These are phyloP conservation scores for Vanilla planifolia DNA, from an alignment of 106 monocot genomes.

Conservation along the genomic window DNA sequence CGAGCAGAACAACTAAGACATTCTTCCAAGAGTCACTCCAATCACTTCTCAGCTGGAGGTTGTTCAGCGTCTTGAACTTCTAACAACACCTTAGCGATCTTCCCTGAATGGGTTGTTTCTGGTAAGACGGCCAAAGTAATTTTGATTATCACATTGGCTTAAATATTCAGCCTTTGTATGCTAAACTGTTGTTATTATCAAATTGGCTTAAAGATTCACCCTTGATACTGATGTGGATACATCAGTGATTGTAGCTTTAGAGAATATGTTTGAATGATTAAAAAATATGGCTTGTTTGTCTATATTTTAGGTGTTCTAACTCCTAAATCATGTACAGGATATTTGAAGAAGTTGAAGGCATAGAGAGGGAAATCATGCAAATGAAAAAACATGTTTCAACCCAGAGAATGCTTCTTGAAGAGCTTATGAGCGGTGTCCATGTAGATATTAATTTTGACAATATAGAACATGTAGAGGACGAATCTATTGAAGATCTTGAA, in stretches of 20 bases:
- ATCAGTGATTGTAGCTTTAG: background rate
- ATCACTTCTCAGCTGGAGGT: too few relatives aligned
- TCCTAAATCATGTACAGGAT: conserved; percentile 25
- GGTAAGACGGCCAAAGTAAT: too few relatives aligned
- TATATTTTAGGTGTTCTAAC: conserved; percentile 4
- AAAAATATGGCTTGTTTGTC: background rate
- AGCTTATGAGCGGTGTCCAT: conserved; percentile 17
- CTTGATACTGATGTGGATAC: too few relatives aligned
- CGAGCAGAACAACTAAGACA: too few relatives aligned
- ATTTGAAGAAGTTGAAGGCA: conserved; percentile 26
- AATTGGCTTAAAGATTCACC: too few relatives aligned
- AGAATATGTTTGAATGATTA: background rate
- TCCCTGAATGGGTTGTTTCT: too few relatives aligned
- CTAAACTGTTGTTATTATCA: too few relatives aligned
- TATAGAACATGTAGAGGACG: conserved; percentile 3
- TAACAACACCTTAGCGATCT: too few relatives aligned
- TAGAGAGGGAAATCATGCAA: conserved; percentile 21
- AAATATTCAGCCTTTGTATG: too few relatives aligned
- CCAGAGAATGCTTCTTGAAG: conserved; percentile 28
- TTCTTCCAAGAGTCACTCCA: too few relatives aligned
- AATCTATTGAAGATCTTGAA: conserved; percentile 15
- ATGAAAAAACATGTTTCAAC: conserved; percentile 26
- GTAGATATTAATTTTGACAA: conserved; percentile 7
- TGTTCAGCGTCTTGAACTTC: too few relatives aligned
- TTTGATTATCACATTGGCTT: too few relatives aligned